Base-by-base conservation (phyloP, 1,139 yeast genomes). In the Wickerhamomyces sp. region DNA sequence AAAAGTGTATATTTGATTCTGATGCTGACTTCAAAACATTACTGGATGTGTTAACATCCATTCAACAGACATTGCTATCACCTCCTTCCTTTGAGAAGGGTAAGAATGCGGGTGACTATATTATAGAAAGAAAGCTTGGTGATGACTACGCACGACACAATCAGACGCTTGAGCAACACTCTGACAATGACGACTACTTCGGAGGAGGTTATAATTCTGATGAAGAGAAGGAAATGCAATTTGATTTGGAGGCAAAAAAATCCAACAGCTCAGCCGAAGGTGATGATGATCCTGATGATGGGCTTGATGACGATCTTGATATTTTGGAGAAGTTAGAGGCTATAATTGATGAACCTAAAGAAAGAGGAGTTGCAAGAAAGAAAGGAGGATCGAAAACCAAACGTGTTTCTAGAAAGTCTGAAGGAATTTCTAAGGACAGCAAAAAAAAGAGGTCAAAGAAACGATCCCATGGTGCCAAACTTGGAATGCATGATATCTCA, bases 31-130 rank as follows among this genome's bases (percentile, higher is more conserved):
- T 55, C 10, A 49, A 48, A 4, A 44, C 40, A 7, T 34, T 65
- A 16, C 53, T 46, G 6, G 48, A 46, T 2, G 55, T 58, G 10
- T 43, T 51, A n/a, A 47, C 45, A 13, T 52, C 51, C 25, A 41
- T 64, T 17, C 56, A 58, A 54, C 56, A 58, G 31, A 66, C 72
- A 49, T 41, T 58, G 38, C 44, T 48, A 14, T 56, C 56, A 24
- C 49, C 60, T 5, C 65, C 63, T 20, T 44, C 38, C 7, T 47
- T 54, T 26, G 54, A 39, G 3, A 46, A 37, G 21, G 54, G 49
- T 14, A 54, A 46, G 20, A 42, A 38, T 16, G 59, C 56, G 3
- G 43, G 32, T 14, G 63, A 52, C 30, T 52, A 38, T 29, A 22
- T 49, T 21, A 42, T 42, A 4, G 14, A 37, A 18, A 42, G 45